Base-by-base conservation (phyloP, 805 yeast species). In the Scheffersomyces spartinae region DNA sequence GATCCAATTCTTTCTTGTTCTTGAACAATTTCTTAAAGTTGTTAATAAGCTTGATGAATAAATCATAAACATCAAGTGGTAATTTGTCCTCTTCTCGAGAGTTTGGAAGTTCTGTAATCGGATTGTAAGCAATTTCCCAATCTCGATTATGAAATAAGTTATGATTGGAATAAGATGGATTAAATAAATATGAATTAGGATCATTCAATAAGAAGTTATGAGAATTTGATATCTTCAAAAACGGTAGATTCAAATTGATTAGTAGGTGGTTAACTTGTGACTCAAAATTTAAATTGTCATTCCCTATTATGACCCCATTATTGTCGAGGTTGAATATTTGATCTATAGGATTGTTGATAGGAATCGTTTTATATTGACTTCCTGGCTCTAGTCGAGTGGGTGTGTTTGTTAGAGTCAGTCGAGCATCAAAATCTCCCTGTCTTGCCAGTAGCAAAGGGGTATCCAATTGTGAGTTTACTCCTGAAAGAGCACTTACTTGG, bases 231-330 rank as follows among this genome's bases (percentile, higher is more conserved):
- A 61, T 57, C 29, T 59, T 61, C 34, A 61, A 46, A 24, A 59
- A 58, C 9, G 67, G 67, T 18, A 61, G 41, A 29, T 55, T 53
- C 35, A 60, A 47, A 35, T 57, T 59, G 28, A 60, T 58, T 29
- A 61, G 47, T 22, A 61, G 42, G 35, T 55, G 62, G 32, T 61
- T 60, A 40, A 61, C 56, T 33, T 61, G 67, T 9, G 62, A 54
- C 35, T 61, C 67, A 30, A 61, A 60, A 30, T 60, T 60, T 25
- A 60, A 33, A 30, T 60, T 60, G 32, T 60, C 67, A 33, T 60
- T 60, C 3, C 67, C 67, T 21, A 60, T 61, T 18, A 61, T 55
- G 12, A 59, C 39, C 1, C 67, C 66, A 27, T 59, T 58, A 18
- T 46, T 42, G 32, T 61, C 61, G 18, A 60, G 44, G 26, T 60